Evolutionary conservation across 1,284 basidiomycete species (phyloP).

Genomic region (Waitea zeae): DNA sequence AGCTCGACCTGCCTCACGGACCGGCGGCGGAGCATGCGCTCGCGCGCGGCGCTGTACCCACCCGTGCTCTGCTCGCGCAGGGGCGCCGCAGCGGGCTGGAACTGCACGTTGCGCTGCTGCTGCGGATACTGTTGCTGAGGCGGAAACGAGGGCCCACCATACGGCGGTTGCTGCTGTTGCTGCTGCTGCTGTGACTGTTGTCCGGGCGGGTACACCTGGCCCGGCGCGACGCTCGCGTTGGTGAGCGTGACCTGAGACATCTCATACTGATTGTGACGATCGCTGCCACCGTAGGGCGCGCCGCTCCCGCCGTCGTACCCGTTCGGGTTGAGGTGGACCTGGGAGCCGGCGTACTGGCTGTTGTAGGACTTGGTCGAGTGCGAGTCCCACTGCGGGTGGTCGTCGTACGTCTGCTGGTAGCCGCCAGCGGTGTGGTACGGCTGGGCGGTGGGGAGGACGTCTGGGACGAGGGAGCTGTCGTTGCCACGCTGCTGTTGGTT

Average conservation of each 20-base stretch:
- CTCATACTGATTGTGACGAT: constrained; percentile 14
- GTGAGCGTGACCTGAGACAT: constrained; percentile 26
- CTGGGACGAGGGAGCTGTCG: constrained; percentile 8
- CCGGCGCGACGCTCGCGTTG: constrained; percentile 10
- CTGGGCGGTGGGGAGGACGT: constrained; percentile 6
- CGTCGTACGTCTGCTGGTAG: constrained; percentile 12
- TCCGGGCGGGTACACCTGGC: no score
- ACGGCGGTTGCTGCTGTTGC: no score
- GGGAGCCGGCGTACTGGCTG: constrained; percentile 47
- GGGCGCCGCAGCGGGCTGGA: constrained; percentile 42
- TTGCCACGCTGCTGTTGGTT: constrained; percentile 9
- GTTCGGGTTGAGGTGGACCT: constrained; percentile 50
- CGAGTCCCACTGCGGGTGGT: constrained; percentile 35
- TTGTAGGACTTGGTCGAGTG: constrained; percentile 55
- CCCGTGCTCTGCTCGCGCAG: constrained; percentile 25
- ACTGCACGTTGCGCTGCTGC: constrained; percentile 5
- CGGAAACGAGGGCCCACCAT: no score
- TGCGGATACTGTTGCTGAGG: neutral
- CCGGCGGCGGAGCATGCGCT: constrained; percentile 62
- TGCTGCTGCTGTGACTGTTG: no score
- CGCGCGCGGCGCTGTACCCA: constrained; percentile 53
- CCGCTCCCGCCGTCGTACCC: no score
- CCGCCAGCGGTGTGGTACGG: constrained; percentile 10
- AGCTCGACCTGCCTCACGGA: constrained; percentile 62
- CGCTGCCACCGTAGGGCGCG: no score